These are phyloP conservation scores for Aurifilum marmelostoma DNA, from an alignment of 2,329 filamentous ascomycete species.

Conservation along the genomic window DNA sequence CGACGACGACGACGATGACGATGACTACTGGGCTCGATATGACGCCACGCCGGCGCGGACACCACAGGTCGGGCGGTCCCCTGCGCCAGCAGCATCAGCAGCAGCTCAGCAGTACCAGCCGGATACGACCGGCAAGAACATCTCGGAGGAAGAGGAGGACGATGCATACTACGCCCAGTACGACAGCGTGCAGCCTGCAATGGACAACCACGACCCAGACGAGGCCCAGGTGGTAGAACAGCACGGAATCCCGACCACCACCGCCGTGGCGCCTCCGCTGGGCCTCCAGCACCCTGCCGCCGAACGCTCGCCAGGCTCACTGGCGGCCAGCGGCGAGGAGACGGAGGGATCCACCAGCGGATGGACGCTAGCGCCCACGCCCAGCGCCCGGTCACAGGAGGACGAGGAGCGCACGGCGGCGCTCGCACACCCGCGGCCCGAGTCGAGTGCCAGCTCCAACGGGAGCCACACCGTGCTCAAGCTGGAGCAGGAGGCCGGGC, in stretches of 20 bases:
- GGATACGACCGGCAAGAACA: conserved; percentile 36
- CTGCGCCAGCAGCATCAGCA: conserved; percentile 53
- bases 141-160: conserved; percentile 62
- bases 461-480: conserved; percentile 63
- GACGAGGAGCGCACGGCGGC: conserved; percentile 43
- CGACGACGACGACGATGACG: conserved; percentile 69
- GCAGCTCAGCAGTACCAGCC: conserved; percentile 31
- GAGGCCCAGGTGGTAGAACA: conserved; percentile 51
- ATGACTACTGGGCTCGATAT: conserved; percentile 81
- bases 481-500: conserved; percentile 59
- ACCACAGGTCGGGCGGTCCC: conserved; percentile 64
- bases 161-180: conserved; percentile 79
- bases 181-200: conserved; percentile 75
- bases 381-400: conserved; percentile 40
- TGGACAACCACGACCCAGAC: conserved; percentile 82
- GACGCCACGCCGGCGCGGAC: conserved; percentile 70
- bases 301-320: conserved; percentile 31
- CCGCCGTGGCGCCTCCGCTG: conserved; percentile 41
- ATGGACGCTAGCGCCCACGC: conserved; percentile 49
- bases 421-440: conserved; percentile 60
- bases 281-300: conserved; percentile 37
- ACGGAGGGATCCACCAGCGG: conserved; percentile 43
- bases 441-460: conserved; percentile 61
- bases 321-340: conserved; percentile 34
- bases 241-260: conserved; percentile 39